Base-by-base conservation (phyloP, 495 filamentous ascomycete species). In the Xylaria scruposa region DNA sequence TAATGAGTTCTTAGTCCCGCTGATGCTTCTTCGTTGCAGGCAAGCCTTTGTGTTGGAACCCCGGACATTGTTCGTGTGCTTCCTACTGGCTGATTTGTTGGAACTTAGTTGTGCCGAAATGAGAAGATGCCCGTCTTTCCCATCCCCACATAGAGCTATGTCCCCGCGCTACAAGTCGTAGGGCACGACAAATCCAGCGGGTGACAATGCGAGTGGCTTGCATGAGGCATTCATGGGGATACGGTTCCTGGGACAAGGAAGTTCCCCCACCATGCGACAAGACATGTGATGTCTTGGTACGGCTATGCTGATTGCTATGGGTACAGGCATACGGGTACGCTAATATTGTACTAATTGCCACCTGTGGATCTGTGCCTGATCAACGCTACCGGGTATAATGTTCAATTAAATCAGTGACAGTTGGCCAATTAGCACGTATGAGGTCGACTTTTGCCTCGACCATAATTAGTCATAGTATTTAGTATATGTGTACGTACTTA, bases 171-270 rank as follows among this genome's bases (percentile, higher is more conserved):
- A 13, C 49, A 38, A 67, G 24, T 51, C 70, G 51, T 40, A 71
- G 29, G 70, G 53, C 38, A 56, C 62, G 33, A 46, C 60, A 36
- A 67, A 38, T 44, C 29, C 40, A 38, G 54, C 67, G 54, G 67
- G 67, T 61, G 67, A 69, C 47, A 69, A 60, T 69, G 67, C 67
- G 60, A 60, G 67, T 69, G 67, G 67, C 67, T 69, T 69, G 53
- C 53, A 69, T 46, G 42, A 61, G 67, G 42, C 54, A 46, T 61
- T 71, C 60, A 58, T 65, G 47, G 60, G 49, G 38, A 66, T 47
- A 26, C 53, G 67, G 64, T 71, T 36, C 70, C 70, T 58, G 62
- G 61, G 31, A 49, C 19, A 58, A 49, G 53, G 49, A 61, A 26
- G 54, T 40, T 47, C 67, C 56, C 38, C 67, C 49, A 68, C 51